These are phyloP conservation scores for Phytophthora sp. DNA, from an alignment of 352 stramenopile species.

Conservation along the genomic window DNA sequence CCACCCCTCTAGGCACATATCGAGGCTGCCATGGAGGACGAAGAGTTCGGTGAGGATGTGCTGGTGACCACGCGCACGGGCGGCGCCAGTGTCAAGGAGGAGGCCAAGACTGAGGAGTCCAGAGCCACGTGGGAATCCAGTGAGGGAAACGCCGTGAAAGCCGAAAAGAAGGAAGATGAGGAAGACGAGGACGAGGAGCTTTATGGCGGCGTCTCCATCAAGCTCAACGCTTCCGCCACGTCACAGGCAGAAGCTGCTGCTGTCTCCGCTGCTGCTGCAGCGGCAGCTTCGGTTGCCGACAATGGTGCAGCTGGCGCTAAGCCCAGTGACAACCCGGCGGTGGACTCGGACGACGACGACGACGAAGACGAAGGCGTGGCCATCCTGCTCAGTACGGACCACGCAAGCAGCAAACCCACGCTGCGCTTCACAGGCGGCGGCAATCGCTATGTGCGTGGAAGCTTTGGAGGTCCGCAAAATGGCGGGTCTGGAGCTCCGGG, in stretches of 20 bases:
- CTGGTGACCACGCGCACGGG: conserved; percentile 47
- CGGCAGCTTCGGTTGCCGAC: too few relatives aligned
- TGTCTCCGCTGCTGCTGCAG: conserved; percentile 12
- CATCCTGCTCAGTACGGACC: conserved; percentile 77
- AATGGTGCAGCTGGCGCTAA: conserved; percentile 8
- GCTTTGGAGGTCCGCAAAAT: conserved; percentile 52
- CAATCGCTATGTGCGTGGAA: conserved; percentile 80
- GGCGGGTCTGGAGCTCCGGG: conserved; percentile 25
- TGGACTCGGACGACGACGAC: conserved; percentile 81
- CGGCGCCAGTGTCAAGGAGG: conserved; percentile 31
- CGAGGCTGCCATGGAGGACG: conserved; percentile 49
- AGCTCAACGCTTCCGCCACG: conserved; percentile 52
- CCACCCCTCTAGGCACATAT: conserved; percentile 2
- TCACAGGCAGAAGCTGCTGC: conserved; percentile 28
- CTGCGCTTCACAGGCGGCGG: conserved; percentile 78
- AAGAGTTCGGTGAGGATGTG: conserved; percentile 84
- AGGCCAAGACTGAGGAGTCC: conserved; percentile 36
- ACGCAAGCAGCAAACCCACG: conserved; percentile 68
- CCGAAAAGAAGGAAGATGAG: conserved; percentile 38
- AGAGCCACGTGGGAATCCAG: conserved; percentile 34
- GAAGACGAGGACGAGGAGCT: conserved; percentile 82
- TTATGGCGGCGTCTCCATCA: conserved; percentile 81
- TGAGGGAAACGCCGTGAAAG: conserved; percentile 1
- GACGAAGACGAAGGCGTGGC: conserved; percentile 87
- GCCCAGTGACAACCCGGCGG: conserved; percentile 28